Conservation (phyloP, 2,329 filamentous ascomycete genomes). For the Scedosporium apiospermum region DNA sequence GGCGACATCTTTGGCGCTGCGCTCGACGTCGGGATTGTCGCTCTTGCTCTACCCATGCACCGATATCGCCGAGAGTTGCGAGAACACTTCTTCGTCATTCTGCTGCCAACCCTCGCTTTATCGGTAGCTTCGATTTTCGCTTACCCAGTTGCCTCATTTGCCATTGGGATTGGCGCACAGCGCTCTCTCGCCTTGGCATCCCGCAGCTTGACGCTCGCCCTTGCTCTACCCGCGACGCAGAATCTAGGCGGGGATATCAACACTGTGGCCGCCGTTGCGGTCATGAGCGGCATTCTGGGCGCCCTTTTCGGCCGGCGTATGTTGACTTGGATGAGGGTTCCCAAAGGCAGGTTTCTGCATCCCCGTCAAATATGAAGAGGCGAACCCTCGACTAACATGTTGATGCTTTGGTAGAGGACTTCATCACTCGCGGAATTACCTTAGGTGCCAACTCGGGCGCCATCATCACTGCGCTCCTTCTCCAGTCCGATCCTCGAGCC, state of each 20-base stretch:
- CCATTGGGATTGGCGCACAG: slow-evolving; percentile 41
- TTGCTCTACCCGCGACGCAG: slow-evolving; percentile 45
- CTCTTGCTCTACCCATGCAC: slow-evolving; percentile 52
- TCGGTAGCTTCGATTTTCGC: slow-evolving; percentile 44
- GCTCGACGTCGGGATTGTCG: slow-evolving; percentile 49
- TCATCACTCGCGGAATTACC: slow-evolving; percentile 52
- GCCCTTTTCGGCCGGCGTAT: slow-evolving; percentile 43
- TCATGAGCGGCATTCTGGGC: slow-evolving; percentile 50
- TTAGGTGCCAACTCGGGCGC: slow-evolving; percentile 52
- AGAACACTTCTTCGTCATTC: slow-evolving; percentile 42
- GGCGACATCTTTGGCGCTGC: slow-evolving; percentile 45
- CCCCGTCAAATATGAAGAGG: neutral
- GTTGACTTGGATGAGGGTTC: slow-evolving; percentile 39
- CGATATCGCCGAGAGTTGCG: slow-evolving; percentile 47
- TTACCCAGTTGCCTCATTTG: slow-evolving; percentile 45
- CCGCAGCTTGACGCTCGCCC: slow-evolving; percentile 47
- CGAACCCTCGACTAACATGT: neutral
- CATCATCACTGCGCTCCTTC: slow-evolving; percentile 46
- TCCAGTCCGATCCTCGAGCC: slow-evolving; percentile 46
- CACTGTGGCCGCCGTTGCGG: slow-evolving; percentile 45
- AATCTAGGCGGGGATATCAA: slow-evolving; percentile 49
- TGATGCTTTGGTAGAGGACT: slow-evolving; percentile 36
- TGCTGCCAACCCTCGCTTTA: slow-evolving; percentile 41
- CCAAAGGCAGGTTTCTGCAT: slow-evolving; percentile 32
- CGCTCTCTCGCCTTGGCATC: slow-evolving; percentile 46